Evolutionary conservation across 1,284 basidiomycete genomes (phyloP).

Genomic region (Puccinia novopanici): DNA sequence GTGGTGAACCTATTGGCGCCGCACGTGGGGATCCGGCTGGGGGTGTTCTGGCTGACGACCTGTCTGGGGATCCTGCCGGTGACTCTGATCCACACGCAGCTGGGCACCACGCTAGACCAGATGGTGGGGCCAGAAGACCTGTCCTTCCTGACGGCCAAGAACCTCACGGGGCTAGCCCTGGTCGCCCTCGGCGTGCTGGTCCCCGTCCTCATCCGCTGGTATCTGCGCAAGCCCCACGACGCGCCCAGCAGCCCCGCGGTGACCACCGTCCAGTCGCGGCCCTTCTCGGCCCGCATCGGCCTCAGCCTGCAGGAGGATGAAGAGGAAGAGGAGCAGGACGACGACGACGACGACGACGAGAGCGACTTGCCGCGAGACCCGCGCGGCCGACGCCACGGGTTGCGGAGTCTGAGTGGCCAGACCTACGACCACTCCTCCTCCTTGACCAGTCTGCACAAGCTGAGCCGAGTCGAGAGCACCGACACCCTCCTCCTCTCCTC

Average conservation of each 20-base stretch:
- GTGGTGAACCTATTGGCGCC: conserved; percentile 90
- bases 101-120: conserved; percentile 73
- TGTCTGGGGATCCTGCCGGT: conserved; percentile 89
- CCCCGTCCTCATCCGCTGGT: conserved; percentile 43
- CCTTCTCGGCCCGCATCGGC: conserved; percentile 8
- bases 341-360: no score
- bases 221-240: conserved; percentile 35
- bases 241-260: background rate
- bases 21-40: conserved; percentile 81
- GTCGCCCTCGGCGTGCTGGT: conserved; percentile 27
- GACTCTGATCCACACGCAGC: conserved; percentile 89
- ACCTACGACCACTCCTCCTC: conserved; percentile 28
- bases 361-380: background rate
- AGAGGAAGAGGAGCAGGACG: background rate
- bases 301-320: conserved; percentile 12
- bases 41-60: conserved; percentile 85
- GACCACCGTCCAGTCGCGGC: background rate
- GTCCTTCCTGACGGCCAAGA: conserved; percentile 37
- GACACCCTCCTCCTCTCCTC: background rate
- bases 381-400: background rate
- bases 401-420: conserved; percentile 21
- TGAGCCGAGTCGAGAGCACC: background rate
- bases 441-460: conserved; percentile 6
- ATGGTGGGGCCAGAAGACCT: conserved; percentile 48
- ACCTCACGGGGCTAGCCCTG: conserved; percentile 21